Conservation (phyloP, 495 filamentous ascomycete genomes). For the Podospora didyma region DNA sequence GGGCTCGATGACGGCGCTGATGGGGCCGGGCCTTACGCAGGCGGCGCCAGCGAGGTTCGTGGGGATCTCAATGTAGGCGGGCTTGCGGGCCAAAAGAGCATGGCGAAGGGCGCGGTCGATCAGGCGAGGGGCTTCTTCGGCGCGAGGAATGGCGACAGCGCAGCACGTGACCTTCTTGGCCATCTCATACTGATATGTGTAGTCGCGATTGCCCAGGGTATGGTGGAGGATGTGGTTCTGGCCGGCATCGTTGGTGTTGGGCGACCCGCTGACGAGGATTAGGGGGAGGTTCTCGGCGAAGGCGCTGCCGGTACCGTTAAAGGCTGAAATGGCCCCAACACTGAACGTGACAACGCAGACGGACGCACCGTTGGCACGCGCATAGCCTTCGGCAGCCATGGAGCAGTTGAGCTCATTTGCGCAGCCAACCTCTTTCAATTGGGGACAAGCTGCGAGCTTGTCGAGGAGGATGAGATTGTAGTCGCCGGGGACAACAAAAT, state of each 20-base stretch:
- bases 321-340: conserved; percentile 67
- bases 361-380: conserved; percentile 63
- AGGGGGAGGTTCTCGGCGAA: conserved; percentile 71
- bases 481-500: conserved; percentile 67
- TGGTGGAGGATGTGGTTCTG: conserved; percentile 73
- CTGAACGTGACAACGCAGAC: conserved; percentile 73
- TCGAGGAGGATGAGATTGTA: conserved; percentile 67
- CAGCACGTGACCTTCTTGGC: conserved; percentile 66
- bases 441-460: conserved; percentile 54
- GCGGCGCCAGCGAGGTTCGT: conserved; percentile 64
- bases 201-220: conserved; percentile 81
- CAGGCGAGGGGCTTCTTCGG: conserved; percentile 58
- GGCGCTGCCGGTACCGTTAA: conserved; percentile 65
- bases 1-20: conserved; percentile 17
- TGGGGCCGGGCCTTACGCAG: conserved; percentile 19
- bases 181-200: conserved; percentile 58
- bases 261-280: conserved; percentile 71
- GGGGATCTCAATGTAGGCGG: conserved; percentile 79
- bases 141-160: conserved; percentile 62
- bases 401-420: conserved; percentile 74
- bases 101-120: conserved; percentile 75
- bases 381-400: conserved; percentile 74
- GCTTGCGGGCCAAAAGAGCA: conserved; percentile 66
- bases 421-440: conserved; percentile 62
- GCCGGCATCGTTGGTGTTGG: conserved; percentile 50